phyloP scores from a whole-genome alignment of 139 green algal species.

The Astrephomene gubernaculifera region DNA sequence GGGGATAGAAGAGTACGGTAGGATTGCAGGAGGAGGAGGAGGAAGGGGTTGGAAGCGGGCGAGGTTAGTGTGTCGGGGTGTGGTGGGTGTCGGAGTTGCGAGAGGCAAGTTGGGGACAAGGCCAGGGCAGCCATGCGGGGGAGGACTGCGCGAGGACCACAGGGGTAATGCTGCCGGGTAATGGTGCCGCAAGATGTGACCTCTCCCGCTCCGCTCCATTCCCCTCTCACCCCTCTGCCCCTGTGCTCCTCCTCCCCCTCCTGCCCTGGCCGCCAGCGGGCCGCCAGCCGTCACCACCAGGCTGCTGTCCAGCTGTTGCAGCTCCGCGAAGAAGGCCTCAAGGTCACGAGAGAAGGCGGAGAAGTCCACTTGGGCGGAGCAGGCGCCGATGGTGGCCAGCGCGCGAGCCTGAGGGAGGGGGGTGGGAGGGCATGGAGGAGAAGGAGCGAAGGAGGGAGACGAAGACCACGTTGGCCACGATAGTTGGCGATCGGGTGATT shows the following conservation, averaged over 20 bases:
- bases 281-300: slow-evolving; percentile 59
- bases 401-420: slow-evolving; percentile 49
- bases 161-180: no score
- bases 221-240: not conserved
- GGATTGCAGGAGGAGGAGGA: not conserved
- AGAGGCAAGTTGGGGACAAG: no score
- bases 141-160: no score
- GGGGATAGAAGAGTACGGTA: not conserved
- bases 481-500: no score
- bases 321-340: slow-evolving; percentile 71
- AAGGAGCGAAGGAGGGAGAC: not conserved
- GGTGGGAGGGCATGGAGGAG: not conserved
- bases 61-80: not conserved
- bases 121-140: no score
- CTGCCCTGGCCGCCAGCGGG: not conserved
- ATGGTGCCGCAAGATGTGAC: no score
- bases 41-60: not conserved
- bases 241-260: not conserved
- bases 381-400: slow-evolving; percentile 72
- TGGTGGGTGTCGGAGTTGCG: not conserved
- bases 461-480: no score
- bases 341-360: slow-evolving; percentile 59
- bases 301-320: slow-evolving; percentile 73
- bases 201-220: not conserved
- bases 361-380: slow-evolving; percentile 67